phyloP scores from a whole-genome alignment of 371 early-diverging fungal genomes.

The Mitosporidium daphniae region DNA sequence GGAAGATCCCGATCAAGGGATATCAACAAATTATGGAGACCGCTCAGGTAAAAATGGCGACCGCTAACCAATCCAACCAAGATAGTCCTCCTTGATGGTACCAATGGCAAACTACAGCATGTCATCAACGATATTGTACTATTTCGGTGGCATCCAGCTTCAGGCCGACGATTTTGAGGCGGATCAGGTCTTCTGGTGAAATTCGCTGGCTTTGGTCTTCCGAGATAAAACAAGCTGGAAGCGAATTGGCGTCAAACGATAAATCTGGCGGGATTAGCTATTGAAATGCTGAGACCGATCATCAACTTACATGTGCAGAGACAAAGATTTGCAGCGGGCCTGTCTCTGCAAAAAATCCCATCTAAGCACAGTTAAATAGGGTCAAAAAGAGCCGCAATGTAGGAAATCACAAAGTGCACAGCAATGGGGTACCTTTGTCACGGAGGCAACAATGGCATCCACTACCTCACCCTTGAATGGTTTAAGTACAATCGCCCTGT shows the following conservation, averaged over 20 bases:
- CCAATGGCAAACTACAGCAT: conserved; percentile 34
- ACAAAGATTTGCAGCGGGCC: conserved; percentile 89
- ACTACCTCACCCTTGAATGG: conserved; percentile 85
- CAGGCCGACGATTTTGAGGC: conserved; percentile 68
- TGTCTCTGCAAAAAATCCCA: conserved; percentile 81
- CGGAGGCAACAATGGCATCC: conserved; percentile 64
- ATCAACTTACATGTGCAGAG: conserved; percentile 29
- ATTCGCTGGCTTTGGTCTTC: conserved; percentile 36
- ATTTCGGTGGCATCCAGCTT: conserved; percentile 68
- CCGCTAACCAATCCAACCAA: conserved; percentile 22
- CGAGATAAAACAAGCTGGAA: conserved; percentile 39
- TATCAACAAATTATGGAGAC: too few relatives aligned
- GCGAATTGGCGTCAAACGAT: conserved; percentile 43
- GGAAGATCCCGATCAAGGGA: too few relatives aligned
- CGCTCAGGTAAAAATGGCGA: too few relatives aligned
- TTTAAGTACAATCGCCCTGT: conserved; percentile 81
- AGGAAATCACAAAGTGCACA: too few relatives aligned
- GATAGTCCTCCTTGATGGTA: conserved; percentile 69
- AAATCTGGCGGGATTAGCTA: conserved; percentile 51
- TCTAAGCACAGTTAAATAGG: conserved; percentile 10
- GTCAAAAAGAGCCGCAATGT: too few relatives aligned
- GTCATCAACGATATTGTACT: conserved; percentile 9
- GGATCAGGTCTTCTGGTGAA: conserved; percentile 39
- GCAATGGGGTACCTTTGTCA: conserved; percentile 33
- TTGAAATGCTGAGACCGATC: conserved; percentile 1